Evolutionary conservation across 306 rosid species (phyloP), one percentile per base, ranked within the genome.

Genomic region (Ziziphus jujuba): DNA sequence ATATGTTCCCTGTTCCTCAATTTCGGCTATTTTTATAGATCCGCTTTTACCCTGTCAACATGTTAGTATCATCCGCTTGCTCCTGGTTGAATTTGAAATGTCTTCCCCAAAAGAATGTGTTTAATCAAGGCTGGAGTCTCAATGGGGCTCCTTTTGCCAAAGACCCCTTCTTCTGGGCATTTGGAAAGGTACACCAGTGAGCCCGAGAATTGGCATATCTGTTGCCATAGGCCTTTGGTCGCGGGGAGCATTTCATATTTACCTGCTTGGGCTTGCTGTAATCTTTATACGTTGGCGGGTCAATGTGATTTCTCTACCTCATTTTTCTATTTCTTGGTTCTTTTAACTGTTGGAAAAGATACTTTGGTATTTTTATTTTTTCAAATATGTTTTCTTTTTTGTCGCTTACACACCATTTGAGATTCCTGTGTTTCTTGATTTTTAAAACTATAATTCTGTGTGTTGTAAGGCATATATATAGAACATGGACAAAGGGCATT

Each of bases 121-220:
- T 10, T 48, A 87, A 89, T 83, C 97, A 83, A 87, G 97, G 97
- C 97, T 87, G 97, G 95, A 81, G 66, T 91, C 97, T 91, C 82
- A 13, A 77, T 16, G 70, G 69, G 65, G 73, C 90, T 90, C 81
- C 76, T 75, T 82, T 81, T 75, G 28, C 34, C 81, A 74, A 58
- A 70, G 72, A 28, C 24, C 82, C 82, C 87, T 36, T 0, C 0
- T 6, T 7, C 33, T 8, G 67, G 84, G 87, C 25, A 63, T 77
- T 91, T 87, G 95, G 91, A 22, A 67, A 72, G 84, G 73, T 85
- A 89, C 53, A 85, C 95, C 13, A 13, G 68, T 67, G 95, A 91
- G 95, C 90, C 69, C 33, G 97, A 91, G 97, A 85, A 81, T 91
- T 91, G 97, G 97, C 86, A 80, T 69, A 16, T 43, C 21, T 61